Evolutionary conservation across 306 rosid genomes (phyloP).

Genomic region (Acacia melanoxylon): DNA sequence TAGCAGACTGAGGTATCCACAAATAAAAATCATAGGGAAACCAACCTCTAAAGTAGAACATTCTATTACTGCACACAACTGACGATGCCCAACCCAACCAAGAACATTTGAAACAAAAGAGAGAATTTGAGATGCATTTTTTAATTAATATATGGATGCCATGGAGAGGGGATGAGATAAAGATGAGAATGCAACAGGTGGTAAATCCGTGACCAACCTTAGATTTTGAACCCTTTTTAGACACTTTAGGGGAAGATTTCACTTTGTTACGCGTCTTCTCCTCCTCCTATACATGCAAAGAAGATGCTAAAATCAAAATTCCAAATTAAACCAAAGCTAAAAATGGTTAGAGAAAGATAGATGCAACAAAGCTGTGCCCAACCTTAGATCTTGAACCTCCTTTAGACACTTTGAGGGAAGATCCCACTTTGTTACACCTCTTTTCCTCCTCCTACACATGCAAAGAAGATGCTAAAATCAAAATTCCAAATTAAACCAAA

Average conservation of each 20-base stretch:
- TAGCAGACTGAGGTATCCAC: neutral
- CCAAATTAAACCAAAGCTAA: neutral
- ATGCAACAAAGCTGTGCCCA: constrained; percentile 15
- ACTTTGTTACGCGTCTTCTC: constrained; percentile 55
- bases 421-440: constrained; percentile 46
- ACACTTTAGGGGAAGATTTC: constrained; percentile 36
- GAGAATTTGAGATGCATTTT: neutral
- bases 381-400: constrained; percentile 39
- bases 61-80: neutral
- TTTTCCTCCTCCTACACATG: constrained; percentile 68
- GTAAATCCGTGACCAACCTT: constrained; percentile 36
- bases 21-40: constrained; percentile 13
- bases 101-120: neutral
- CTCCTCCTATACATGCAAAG: constrained; percentile 55
- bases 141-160: neutral
- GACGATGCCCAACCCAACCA: neutral
- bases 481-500: neutral
- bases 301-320: neutral
- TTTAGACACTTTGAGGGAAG: constrained; percentile 39
- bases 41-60: constrained; percentile 7
- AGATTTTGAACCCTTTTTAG: constrained; percentile 33
- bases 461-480: neutral
- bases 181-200: neutral
- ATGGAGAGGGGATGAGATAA: neutral
- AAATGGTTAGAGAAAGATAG: neutral